phyloP scores from a whole-genome alignment of 1,139 yeast species.

The Cylindricascospora bacillispora region DNA sequence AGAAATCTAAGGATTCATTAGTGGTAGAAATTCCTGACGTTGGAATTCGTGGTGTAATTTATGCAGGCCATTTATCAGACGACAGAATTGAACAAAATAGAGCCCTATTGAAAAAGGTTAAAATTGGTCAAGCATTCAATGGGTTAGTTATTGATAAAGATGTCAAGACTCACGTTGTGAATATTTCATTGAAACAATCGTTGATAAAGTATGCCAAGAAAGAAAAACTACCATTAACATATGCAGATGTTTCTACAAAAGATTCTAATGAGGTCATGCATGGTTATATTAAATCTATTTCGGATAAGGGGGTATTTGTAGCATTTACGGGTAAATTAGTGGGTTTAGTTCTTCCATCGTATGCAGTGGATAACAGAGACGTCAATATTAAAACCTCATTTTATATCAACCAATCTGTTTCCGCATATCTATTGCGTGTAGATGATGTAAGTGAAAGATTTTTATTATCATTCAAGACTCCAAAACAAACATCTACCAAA shows the following conservation, averaged over 20 bases:
- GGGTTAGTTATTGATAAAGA: slow-evolving; percentile 62
- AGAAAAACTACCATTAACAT: slow-evolving; percentile 42
- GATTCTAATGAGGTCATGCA: slow-evolving; percentile 33
- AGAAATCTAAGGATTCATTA: slow-evolving; percentile 62
- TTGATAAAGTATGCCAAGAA: slow-evolving; percentile 52
- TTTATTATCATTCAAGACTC: slow-evolving; percentile 43
- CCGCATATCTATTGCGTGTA: slow-evolving; percentile 48
- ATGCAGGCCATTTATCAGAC: slow-evolving; percentile 66
- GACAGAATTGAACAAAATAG: slow-evolving; percentile 64
- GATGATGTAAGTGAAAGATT: slow-evolving; percentile 64
- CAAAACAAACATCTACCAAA: slow-evolving; percentile 5
- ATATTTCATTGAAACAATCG: slow-evolving; percentile 52
- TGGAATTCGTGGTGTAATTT: slow-evolving; percentile 57
- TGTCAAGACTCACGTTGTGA: slow-evolving; percentile 43
- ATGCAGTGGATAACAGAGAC: slow-evolving; percentile 44
- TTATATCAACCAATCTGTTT: slow-evolving; percentile 50
- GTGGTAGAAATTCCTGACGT: slow-evolving; percentile 47
- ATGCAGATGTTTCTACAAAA: slow-evolving; percentile 44
- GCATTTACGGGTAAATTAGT: slow-evolving; percentile 70
- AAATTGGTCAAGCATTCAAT: slow-evolving; percentile 47
- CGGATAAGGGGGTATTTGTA: slow-evolving; percentile 70
- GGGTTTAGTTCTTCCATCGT: slow-evolving; percentile 72
- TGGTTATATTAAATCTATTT: slow-evolving; percentile 71
- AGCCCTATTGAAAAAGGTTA: slow-evolving; percentile 42
- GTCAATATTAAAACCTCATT: slow-evolving; percentile 48